Evolutionary conservation across 2,329 filamentous ascomycete species (phyloP), one percentile per base, ranked within the genome.

Genomic region (Cercospora sesami): DNA sequence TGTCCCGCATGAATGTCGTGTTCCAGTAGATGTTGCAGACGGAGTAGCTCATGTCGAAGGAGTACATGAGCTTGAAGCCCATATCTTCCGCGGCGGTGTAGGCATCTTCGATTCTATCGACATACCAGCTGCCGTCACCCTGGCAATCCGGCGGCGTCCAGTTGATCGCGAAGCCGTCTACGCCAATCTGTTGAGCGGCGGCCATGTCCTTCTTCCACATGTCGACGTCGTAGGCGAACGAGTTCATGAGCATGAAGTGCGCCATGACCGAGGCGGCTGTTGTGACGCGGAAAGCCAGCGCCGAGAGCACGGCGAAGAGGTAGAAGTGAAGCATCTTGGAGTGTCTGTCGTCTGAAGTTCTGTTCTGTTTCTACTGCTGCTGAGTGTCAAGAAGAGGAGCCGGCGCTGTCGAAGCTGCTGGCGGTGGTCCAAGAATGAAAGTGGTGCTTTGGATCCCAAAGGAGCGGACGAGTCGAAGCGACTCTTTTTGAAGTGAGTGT

Each of bases 21-120:
- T 79, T 80, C 78, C 79, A 80, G 73, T 75, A 79, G 51, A 69
- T 63, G 67, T 76, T 72, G 73, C 78, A 80, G 16, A 71, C 64
- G 60, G 72, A 73, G 68, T 76, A 78, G 72, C 74, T 78, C 78
- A 80, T 80, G 72, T 80, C 79, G 71, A 80, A 80, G 21, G 78
- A 79, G 68, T 77, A 74, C 69, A 78, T 75, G 69, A 80, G 73
- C 70, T 76, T 75, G 74, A 80, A 80, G 68, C 75, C 74, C 62
- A 75, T 69, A 36, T 72, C 55, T 67, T 75, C 75, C 48, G 78
- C 78, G 62, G 75, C 79, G 57, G 69, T 73, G 69, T 73, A 80
- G 36, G 79, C 79, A 67, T 79, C 77, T 59, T 77, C 76, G 61
- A 80, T 78, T 64, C 75, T 75, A 72, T 76, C 75, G 31, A 75